A percentile compares a stretch with the other conserved stretches of the same genome.
phyloP scores from a whole-genome alignment of 1,139 yeast species.

The Saccharomyces hybrid region DNA sequence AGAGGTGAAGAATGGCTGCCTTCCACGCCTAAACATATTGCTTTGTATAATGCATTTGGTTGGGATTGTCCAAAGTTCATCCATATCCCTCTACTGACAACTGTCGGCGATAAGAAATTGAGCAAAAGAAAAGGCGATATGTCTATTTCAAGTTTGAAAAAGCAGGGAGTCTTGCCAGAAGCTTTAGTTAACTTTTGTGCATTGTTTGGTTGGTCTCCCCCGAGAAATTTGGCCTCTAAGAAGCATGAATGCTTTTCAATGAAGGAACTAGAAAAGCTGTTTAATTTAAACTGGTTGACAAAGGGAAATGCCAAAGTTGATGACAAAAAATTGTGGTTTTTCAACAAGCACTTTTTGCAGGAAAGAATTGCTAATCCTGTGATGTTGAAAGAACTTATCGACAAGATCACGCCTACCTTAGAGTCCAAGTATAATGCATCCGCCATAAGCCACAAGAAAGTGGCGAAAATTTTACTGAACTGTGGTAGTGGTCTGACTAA shows the following conservation, averaged over 20 bases:
- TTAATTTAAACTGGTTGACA: slow-evolving; percentile 61
- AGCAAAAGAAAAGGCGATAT: slow-evolving; percentile 82
- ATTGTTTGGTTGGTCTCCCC: slow-evolving; percentile 91
- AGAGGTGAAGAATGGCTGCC: slow-evolving; percentile 98
- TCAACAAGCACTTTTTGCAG: slow-evolving; percentile 62
- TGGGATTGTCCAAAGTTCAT: slow-evolving; percentile 77
- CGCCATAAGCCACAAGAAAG: slow-evolving; percentile 8
- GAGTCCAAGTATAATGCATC: not conserved
- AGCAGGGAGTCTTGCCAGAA: slow-evolving; percentile 70
- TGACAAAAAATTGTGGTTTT: slow-evolving; percentile 60
- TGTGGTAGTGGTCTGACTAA: slow-evolving; percentile 38
- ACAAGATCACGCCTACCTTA: slow-evolving; percentile 26
- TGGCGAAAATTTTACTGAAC: slow-evolving; percentile 19
- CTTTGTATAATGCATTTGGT: slow-evolving; percentile 77
- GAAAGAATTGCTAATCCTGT: slow-evolving; percentile 34
- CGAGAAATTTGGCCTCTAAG: slow-evolving; percentile 44
- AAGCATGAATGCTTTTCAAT: slow-evolving; percentile 57
- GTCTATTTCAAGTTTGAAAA: slow-evolving; percentile 53
- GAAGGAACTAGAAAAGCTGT: slow-evolving; percentile 42
- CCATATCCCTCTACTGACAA: slow-evolving; percentile 86
- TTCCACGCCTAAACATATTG: slow-evolving; percentile 90
- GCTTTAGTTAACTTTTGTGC: slow-evolving; percentile 84
- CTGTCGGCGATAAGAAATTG: slow-evolving; percentile 65
- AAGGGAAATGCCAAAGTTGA: slow-evolving; percentile 93
- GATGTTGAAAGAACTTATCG: slow-evolving; percentile 34